phyloP scores from a whole-genome alignment of 805 yeast genomes.

The Clavispora carvajalis region DNA sequence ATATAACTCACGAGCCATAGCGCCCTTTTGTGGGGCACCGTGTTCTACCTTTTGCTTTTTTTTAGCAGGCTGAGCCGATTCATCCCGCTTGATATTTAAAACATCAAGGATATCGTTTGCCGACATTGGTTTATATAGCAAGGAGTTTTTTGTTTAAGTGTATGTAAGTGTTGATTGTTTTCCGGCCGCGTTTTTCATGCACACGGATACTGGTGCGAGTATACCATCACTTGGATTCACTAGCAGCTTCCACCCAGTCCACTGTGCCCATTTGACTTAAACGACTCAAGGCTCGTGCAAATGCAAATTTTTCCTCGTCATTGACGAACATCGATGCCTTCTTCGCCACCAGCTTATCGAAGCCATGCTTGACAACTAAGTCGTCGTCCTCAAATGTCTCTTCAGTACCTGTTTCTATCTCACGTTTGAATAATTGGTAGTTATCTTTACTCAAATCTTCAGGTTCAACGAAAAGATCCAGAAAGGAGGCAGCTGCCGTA shows the following conservation, averaged over 20 bases:
- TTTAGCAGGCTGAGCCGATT: slow-evolving; percentile 34
- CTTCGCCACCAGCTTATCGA: slow-evolving; percentile 64
- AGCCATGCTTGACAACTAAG: slow-evolving; percentile 70
- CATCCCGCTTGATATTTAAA: slow-evolving; percentile 56
- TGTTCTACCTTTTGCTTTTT: slow-evolving; percentile 32
- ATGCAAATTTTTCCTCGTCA: slow-evolving; percentile 95
- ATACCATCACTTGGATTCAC: slow-evolving; percentile 2
- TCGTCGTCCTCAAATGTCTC: slow-evolving; percentile 50
- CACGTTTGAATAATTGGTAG: slow-evolving; percentile 37
- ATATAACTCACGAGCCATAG: slow-evolving; percentile 87
- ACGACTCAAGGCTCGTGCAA: slow-evolving; percentile 90
- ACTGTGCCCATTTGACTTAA: slow-evolving; percentile 90
- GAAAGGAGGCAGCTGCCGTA: slow-evolving; percentile 82
- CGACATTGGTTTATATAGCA: too few relatives aligned
- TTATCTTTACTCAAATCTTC: slow-evolving; percentile 51
- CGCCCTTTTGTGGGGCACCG: slow-evolving; percentile 35
- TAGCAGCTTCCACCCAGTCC: slow-evolving; percentile 71
- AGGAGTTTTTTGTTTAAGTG: background rate
- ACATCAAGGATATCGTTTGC: slow-evolving; percentile 69
- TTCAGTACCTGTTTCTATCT: slow-evolving; percentile 32
- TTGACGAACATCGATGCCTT: slow-evolving; percentile 76
- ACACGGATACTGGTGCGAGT: background rate
- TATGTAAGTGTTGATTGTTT: background rate
- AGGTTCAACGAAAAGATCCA: slow-evolving; percentile 80
- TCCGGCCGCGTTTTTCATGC: background rate